Evolutionary conservation across 129 eudicot genomes (phyloP), one percentile per base, ranked within the genome.

Genomic region (Chrysanthemum makinoi): DNA sequence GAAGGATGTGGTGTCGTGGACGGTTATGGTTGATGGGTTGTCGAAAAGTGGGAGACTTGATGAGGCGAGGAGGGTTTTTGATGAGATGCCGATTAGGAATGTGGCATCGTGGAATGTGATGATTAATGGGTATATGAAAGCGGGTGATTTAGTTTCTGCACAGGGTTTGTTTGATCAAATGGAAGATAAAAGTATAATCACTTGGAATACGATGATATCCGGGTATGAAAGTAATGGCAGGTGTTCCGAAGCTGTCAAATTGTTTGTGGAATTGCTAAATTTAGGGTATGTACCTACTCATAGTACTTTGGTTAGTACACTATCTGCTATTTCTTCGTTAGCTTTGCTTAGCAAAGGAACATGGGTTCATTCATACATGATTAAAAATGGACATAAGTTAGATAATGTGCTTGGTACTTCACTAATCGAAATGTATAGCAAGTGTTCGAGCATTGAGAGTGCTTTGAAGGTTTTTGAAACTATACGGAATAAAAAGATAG

Each of bases 51-150:
- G 82, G 10, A 76, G 60, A 22, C 62, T 80, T 68, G 76, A 69
- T 33, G 87, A 76, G 28, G 84, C 82, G 9, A 46, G 76, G 39
- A 77, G 18, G 70, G 72, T 80, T 24, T 83, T 80, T 61, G 80
- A 73, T 77, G 72, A 72, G 60, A 83, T 77, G 77, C 82, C 82
- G 9, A 50, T 46, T 12, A 77, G 79, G 58, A 83, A 76, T 35
- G 51, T 83, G 58, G 63, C 72, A 13, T 73, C 84, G 3, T 83
- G 85, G 85, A 83, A 80, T 39, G 88, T 78, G 4, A 77, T 83
- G 85, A 57, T 83, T 33, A 73, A 69, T 48, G 84, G 80, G 82
- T 80, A 76, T 73, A 83, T 79, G 86, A 79, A 75, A 66, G 75
- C 70, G 14, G 81, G 86, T 6, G 81, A 79, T 50, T 46, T 66